Base-by-base conservation (phyloP, 129 eudicot species). In the Mikania micrantha region DNA sequence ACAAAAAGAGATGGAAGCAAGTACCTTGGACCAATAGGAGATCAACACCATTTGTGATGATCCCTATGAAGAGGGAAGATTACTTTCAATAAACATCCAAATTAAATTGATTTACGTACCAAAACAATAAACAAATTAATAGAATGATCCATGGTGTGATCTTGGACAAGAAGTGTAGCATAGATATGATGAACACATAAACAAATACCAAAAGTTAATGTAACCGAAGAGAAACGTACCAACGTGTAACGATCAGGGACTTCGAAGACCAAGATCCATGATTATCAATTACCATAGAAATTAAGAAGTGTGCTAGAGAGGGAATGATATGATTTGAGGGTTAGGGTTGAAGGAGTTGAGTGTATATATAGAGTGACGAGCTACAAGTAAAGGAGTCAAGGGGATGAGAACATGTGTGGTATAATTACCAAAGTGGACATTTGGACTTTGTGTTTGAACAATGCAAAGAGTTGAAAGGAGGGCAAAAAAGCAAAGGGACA, bases 361-460 rank as follows among this genome's bases (percentile, higher is more conserved):
- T 67, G 73, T 40, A 72, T 74, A 77, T 74, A 74, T 67, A 78
- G 81, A 73, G 69, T 11, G 35, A 64, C 66, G 66, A 41, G 76
- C 62, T 47, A 32, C 42, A 47, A 70, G 66, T 60, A 53, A 64
- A 61, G 70, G 42, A 19, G 74, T 73, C 74, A 78, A 47, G 70
- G 74, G 66, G 50, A 73, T 6, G 60, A 11, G 74, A 45, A 39
- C 47, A 36, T 34, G 64, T 34, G 64, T 42, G 73, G 48, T 25
- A 59, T 63, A 67, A 74, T 85, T 75, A 71, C 82, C 58, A 72
- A 74, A 68, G 36, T 71, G 82, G 75, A 64, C 80, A 71, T 84
- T 76, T 76, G 69, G 77, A 84, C 77, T 73, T 73, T 64, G 61
- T 64, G 80, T 78, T 76, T 78, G 81, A 85, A 80, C 83, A 78